A percentile compares a stretch with the other conserved stretches of the same genome.
Conservation (phyloP, 106 monocot species). For the Triglochin maritima region DNA sequence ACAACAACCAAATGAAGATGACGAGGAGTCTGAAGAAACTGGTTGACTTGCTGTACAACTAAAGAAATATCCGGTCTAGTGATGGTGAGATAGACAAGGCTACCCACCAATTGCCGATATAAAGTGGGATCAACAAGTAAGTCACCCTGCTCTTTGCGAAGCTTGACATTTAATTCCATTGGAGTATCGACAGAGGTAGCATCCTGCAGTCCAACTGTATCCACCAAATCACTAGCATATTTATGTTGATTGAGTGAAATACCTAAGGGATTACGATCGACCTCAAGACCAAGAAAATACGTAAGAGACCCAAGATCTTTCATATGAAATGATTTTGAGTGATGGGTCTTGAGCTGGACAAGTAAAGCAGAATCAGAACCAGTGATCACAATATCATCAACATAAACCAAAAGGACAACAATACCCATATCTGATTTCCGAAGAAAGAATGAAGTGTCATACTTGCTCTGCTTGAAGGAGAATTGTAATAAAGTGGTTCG, state of each 20-base stretch:
- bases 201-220: not conserved
- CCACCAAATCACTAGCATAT: not conserved
- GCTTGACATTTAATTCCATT: constrained; percentile 2
- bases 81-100: constrained; percentile 2
- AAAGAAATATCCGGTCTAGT: not conserved
- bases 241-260: constrained; percentile 1
- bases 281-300: constrained; percentile 6
- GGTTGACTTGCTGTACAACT: not conserved
- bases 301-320: not conserved
- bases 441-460: constrained; percentile 3
- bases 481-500: not conserved
- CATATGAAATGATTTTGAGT: not conserved
- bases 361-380: not conserved
- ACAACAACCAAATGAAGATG: not conserved
- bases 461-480: not conserved
- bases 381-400: constrained; percentile 1
- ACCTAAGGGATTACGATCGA: not conserved
- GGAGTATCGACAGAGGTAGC: not conserved
- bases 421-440: not conserved
- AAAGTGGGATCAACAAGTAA: not conserved
- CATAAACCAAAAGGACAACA: not conserved
- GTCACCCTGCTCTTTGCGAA: not conserved
- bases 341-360: not conserved
- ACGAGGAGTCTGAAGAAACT: not conserved
- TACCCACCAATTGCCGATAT: not conserved